Base-by-base conservation (phyloP, 2,329 filamentous ascomycete species). In the Geosmithia putterillii region DNA sequence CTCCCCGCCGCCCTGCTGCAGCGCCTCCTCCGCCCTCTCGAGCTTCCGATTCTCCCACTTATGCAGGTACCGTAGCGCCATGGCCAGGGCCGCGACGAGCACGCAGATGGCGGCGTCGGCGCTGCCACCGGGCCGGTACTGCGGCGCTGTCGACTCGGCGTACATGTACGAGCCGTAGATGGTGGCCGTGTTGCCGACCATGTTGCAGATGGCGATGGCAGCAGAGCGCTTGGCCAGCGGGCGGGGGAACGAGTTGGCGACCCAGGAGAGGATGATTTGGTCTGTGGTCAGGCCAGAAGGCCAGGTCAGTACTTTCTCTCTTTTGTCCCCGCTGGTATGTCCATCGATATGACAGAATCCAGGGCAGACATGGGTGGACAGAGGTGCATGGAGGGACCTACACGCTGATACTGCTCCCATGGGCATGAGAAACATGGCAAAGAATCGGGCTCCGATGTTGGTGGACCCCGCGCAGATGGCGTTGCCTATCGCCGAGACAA, bases 211-310 rank as follows among this genome's bases (percentile, higher is more conserved):
- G 8, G 80, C 75, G 42, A 86, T 80, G 4, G 72, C 72, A 2
- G 74, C 73, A 4, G 81, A 82, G 2, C 81, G 71, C 40, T 81
- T 77, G 2, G 79, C 81, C 2, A 81, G 58, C 2, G 83, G 80
- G 57, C 82, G 83, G 0, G 82, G 81, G 32, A 87, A 71, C 8
- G 83, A 80, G 48, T 85, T 83, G 3, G 77, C 76, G 28, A 86
- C 78, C 51, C 73, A 74, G 0, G 81, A 76, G 39, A 86, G 81
- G 20, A 86, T 73, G 46, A 73, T 72, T 48, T 70, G 67, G 36
- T 70, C 60, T 62, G 44, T 21, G n/a, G n/a, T n/a, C n/a, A n/a
- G n/a, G n/a, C n/a, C n/a, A n/a, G n/a, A n/a, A n/a, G n/a, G n/a
- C 32, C 22, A 7, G 12, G 23, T 17, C 7, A 28, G 15, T 15